These are phyloP conservation scores for Diutina rugosa DNA, from an alignment of 1,139 yeast species.

Conservation along the genomic window DNA sequence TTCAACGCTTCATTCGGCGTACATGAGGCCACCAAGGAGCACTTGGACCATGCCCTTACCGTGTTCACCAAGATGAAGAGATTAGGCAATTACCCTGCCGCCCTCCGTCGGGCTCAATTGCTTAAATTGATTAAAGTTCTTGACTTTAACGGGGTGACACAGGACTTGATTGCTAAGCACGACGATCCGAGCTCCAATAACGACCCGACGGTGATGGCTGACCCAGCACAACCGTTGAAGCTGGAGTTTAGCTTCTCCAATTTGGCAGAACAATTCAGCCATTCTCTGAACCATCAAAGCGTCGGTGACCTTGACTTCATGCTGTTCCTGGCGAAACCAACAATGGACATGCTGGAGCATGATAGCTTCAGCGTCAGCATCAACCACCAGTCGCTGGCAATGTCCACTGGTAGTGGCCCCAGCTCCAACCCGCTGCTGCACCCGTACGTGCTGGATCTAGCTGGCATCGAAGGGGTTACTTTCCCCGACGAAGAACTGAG, in stretches of 20 bases:
- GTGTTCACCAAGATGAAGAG: constrained; percentile 66
- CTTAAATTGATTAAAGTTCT: constrained; percentile 50
- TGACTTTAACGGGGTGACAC: constrained; percentile 59
- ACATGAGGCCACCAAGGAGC: constrained; percentile 61
- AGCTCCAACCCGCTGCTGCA: neutral
- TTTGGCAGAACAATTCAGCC: neutral
- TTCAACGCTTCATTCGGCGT: constrained; percentile 79
- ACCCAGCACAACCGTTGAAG: neutral
- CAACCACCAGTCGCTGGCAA: neutral
- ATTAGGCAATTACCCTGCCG: constrained; percentile 70
- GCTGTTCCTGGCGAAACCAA: neutral
- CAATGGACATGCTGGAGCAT: neutral
- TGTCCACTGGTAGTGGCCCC: neutral
- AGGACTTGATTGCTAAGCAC: constrained; percentile 41
- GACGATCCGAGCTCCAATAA: constrained; percentile 20
- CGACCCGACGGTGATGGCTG: neutral
- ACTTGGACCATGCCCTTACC: constrained; percentile 59
- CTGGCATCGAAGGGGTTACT: constrained; percentile 33
- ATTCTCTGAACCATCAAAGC: neutral
- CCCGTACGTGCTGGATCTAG: constrained; percentile 11
- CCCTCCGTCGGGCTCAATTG: constrained; percentile 58
- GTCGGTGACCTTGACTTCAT: neutral
- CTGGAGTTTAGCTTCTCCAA: constrained; percentile 1
- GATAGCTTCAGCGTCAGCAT: neutral
- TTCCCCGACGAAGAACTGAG: constrained; percentile 42